Percentiles rank a stretch among this genome's conserved stretches.
These are phyloP conservation scores for Sporisorium exsertum DNA, from an alignment of 1,284 basidiomycete genomes.

Conservation along the genomic window DNA sequence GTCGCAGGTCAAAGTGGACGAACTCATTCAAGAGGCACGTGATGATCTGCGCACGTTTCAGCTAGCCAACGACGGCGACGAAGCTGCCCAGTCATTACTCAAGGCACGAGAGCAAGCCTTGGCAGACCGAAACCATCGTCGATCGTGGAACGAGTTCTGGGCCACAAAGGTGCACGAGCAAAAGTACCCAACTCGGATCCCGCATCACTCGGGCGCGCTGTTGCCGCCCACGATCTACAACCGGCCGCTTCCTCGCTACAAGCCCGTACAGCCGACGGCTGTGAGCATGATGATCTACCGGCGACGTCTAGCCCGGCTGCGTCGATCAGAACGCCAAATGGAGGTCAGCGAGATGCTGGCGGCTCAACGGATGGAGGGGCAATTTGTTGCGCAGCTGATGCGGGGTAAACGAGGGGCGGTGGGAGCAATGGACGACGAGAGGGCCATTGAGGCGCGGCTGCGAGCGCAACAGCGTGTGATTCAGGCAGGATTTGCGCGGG, in stretches of 20 bases:
- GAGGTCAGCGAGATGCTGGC: conserved; percentile 47
- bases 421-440: not conserved
- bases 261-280: conserved; percentile 59
- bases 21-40: conserved; percentile 13
- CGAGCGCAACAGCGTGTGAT: conserved; percentile 11
- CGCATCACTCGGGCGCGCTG: conserved; percentile 61
- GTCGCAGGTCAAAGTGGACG: conserved; percentile 15
- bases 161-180: conserved; percentile 27
- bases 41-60: conserved; percentile 16
- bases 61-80: conserved; percentile 17
- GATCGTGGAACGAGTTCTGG: conserved; percentile 28
- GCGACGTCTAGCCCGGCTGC: conserved; percentile 47
- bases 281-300: conserved; percentile 66
- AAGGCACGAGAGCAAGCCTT: conserved; percentile 13
- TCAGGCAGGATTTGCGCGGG: conserved; percentile 42
- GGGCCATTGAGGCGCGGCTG: conserved; percentile 17
- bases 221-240: conserved; percentile 61
- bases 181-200: conserved; percentile 40
- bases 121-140: conserved; percentile 19
- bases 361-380: conserved; percentile 16
- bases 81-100: conserved; percentile 8
- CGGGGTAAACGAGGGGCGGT: not conserved
- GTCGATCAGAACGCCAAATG: conserved; percentile 35
- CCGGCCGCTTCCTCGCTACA: conserved; percentile 63
- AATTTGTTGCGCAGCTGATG: conserved; percentile 2